Base-by-base conservation (phyloP, 2,329 filamentous ascomycete genomes). In the Blumeriella jaapii region DNA sequence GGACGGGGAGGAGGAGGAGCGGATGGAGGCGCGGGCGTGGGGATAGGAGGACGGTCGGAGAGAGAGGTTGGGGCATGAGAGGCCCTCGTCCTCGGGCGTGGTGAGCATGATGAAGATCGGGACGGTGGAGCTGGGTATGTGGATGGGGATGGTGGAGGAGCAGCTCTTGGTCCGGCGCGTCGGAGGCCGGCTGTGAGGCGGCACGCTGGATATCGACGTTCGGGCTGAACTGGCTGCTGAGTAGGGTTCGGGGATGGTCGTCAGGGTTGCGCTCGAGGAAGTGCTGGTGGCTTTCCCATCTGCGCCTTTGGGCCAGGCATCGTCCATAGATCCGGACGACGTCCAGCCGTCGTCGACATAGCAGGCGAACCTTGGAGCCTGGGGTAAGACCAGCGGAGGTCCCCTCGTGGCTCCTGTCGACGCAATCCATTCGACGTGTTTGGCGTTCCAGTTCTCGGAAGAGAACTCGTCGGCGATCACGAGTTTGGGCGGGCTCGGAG, bases 51-150 rank as follows among this genome's bases (percentile, higher is more conserved):
- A 31, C 3, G 16, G 18, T 9, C 23, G 16, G 3, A n/a, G 13
- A 5, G 16, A 3, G 24, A 27, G 12, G 1, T 11, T 1, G 17
- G 20, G 13, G 15, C 16, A 22, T 14, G 18, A 31, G 13, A 19
- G 16, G n/a, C 14, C 11, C 14, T 36, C 29, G 13, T 40, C 36
- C 7, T 40, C 37, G 8, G 49, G 47, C 15, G 46, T 42, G 11
- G 49, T 51, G 25, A 51, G 36, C n/a, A 49, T 42, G 18, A 52
- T 51, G 13, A 36, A 46, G 13, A 52, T 38, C 6, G 47, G 37
- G 3, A 29, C 34, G 8, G 24, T 37, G 6, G 31, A 19, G 13
- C n/a, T n/a, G n/a, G n/a, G n/a, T n/a, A 41, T 32, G 7, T 36
- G 36, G 11, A 41, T 26, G 20, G 42, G 38, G 4, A 40, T 37